Percentiles rank a stretch among this genome's conserved stretches.
Conservation (phyloP, 345 rosid genomes). For the Syzygium jambos region DNA sequence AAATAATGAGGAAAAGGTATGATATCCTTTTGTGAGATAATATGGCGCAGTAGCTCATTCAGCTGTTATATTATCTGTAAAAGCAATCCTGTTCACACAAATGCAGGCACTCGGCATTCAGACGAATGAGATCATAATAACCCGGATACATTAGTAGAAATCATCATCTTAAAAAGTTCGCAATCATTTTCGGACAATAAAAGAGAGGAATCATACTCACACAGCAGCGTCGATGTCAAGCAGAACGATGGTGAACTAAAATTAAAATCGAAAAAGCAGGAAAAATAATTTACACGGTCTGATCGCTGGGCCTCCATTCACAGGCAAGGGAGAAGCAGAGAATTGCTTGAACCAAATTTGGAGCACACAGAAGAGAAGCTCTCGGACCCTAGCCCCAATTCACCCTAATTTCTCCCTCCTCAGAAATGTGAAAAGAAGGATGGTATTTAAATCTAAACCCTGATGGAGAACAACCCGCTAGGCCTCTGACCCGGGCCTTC, state of each 20-base stretch:
- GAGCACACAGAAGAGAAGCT: not conserved
- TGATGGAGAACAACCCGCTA: not conserved
- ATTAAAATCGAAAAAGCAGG: not conserved
- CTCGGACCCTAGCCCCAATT: not conserved
- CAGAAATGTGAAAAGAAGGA: not conserved
- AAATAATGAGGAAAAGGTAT: not conserved
- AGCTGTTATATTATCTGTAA: not conserved
- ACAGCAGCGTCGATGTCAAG: not conserved
- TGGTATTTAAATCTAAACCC: not conserved
- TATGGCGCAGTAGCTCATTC: not conserved
- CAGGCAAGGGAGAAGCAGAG: not conserved
- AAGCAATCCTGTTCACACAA: not conserved
- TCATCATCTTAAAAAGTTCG: not conserved
- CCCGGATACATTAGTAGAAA: not conserved
- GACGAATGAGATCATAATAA: not conserved
- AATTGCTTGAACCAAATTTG: not conserved
- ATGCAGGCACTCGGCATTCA: not conserved
- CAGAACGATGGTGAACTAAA: not conserved
- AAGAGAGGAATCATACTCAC: not conserved
- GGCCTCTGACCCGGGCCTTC: not conserved
- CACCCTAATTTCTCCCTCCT: not conserved
- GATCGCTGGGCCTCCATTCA: not conserved
- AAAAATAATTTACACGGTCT: not conserved
- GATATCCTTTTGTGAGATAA: not conserved
- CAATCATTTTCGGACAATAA: not conserved